Base-by-base conservation (phyloP, 2,329 filamentous ascomycete species). In the Chaetomiaceae sp. region DNA sequence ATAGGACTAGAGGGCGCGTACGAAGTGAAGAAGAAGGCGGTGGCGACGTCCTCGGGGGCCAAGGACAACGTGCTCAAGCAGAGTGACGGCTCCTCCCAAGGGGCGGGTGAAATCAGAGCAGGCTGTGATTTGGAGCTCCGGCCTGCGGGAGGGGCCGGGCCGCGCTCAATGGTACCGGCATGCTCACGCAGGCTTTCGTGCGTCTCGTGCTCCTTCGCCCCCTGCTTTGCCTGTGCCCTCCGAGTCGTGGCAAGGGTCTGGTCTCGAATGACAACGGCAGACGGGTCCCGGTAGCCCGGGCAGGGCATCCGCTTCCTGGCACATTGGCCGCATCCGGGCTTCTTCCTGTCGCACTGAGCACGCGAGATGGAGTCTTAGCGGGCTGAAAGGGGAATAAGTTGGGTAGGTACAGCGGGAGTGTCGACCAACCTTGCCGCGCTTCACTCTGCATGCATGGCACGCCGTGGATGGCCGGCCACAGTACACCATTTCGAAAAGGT, bases 391-490 rank as follows among this genome's bases (percentile, higher is more conserved):
- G 6, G 22, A 24, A 24, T 24, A 24, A n/a, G n/a, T n/a, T n/a
- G n/a, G n/a, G 22, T 24, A 24, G 35, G 18, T 22, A 12, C 35
- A 37, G 18, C 20, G 2, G 35, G 35, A 12, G 35, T 22, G 18
- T 5, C 7, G 9, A 37, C 35, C 20, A n/a, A 37, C 35, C 35
- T 37, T 37, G 35, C 35, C 35, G 20, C 35, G 35, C 18, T 37
- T 37, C 19, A 12, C 35, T 11, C 35, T 18, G 18, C 35, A 37
- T 22, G 35, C 20, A 17, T 37, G 35, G 35, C 35, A 37, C 20
- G 35, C 35, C n/a, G 35, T 37, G 35, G 35, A 37, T 14, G 35
- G 35, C 35, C 35, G 18, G 18, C 35, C 35, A n/a, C 35, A 37
- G 35, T 37, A 37, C 20, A 10, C 9, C 35, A 37, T 37, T 6